Evolutionary conservation across 2,329 filamentous ascomycete genomes (phyloP), one percentile per base, ranked within the genome.

Genomic region (Colletotrichum tamarilloi): DNA sequence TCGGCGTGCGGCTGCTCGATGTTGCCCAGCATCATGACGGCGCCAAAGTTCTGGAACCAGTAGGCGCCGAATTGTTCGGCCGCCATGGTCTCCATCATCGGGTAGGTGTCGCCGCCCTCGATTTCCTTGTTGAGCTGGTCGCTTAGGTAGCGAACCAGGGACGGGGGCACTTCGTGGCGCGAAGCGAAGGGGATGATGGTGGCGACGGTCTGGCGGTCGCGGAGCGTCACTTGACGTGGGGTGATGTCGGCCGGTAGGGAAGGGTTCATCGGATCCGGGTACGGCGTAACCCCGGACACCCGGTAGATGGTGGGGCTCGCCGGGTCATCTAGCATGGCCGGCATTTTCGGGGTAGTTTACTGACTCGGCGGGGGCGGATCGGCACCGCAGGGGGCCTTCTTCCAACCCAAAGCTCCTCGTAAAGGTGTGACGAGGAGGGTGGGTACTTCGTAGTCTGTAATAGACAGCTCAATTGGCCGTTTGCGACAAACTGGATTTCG

Each of bases 31-130:
- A 97, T 86, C 94, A 97, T 97, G 80, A 97, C 91, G 62, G 94
- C 94, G 59, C 91, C 94, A 79, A 97, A 97, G 82, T 95, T 95
- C 79, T 94, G 93, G 81, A 98, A 96, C 95, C 95, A 98, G 84
- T 97, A 97, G 66, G 89, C 86, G 11, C 92, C 92, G 80, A 97
- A 98, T 75, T 88, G 90, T 24, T 93, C 91, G n/a, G 92, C 85
- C 5, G 92, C 86, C 83, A 97, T 90, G 22, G 91, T 87, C 65
- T 95, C 92, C 77, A 92, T 90, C 93, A 97, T 96, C 26, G 95
- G 94, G 82, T 97, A 97, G 1, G 95, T 97, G 81, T 97, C 95
- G 69, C 95, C 95, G 82, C 94, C 94, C 79, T 97, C 94, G 79
- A 98, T 97, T 83, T 97, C 95, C 83, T 94, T 93, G 81, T 95